Evolutionary conservation across 768 basidiomycete species (phyloP).

Genomic region (Lentinula raphanica): DNA sequence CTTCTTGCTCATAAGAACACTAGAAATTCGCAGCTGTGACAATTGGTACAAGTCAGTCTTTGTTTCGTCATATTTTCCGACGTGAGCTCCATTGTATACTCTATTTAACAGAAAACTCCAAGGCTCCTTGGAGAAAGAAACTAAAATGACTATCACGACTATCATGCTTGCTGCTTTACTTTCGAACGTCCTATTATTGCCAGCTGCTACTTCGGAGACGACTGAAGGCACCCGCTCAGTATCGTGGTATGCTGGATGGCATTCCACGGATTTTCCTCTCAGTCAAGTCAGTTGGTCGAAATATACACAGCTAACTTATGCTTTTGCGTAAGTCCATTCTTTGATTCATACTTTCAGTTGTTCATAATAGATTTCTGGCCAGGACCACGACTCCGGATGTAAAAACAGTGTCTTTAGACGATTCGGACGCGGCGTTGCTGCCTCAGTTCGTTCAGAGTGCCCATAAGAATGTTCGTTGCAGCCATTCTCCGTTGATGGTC

Average conservation of each 20-base stretch:
- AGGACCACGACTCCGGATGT: conserved; percentile 39
- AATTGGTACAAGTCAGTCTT: background rate
- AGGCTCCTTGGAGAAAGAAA: background rate
- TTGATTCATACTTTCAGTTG: background rate
- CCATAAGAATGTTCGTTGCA: conserved; percentile 32
- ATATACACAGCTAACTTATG: conserved; percentile 51
- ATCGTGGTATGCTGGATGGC: conserved; percentile 45
- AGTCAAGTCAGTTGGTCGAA: conserved; percentile 43
- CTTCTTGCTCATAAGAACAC: background rate
- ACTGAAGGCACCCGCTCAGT: background rate
- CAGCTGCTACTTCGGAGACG: background rate
- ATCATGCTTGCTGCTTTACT: background rate
- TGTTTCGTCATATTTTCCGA: background rate
- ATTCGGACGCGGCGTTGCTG: conserved; percentile 41
- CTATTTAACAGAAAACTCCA: background rate
- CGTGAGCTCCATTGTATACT: background rate
- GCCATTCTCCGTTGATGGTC: conserved; percentile 22
- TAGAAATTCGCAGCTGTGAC: background rate
- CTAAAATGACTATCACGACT: background rate
- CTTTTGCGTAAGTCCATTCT: conserved; percentile 47
- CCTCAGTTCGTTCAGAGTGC: conserved; percentile 51
- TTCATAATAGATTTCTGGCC: conserved; percentile 2
- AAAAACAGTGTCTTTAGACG: conserved; percentile 28
- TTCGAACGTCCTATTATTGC: background rate
- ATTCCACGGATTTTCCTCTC: conserved; percentile 36